phyloP scores from a whole-genome alignment of 495 filamentous ascomycete genomes.

The Lepidopterella palustris region DNA sequence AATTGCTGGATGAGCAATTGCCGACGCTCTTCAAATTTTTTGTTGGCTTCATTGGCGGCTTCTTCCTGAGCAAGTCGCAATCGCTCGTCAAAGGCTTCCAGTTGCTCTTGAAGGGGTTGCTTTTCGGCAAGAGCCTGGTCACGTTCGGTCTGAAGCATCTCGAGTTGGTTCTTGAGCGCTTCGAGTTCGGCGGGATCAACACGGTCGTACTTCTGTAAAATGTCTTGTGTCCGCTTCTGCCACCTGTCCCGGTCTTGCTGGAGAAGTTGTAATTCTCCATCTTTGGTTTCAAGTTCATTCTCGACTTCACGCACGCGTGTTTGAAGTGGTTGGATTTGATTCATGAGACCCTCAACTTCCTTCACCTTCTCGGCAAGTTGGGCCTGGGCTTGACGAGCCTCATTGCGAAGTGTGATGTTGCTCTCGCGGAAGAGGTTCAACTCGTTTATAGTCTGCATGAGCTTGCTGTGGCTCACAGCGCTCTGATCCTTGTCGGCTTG shows the following conservation, averaged over 20 bases:
- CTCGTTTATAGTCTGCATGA: conserved; percentile 90
- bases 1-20: conserved; percentile 51
- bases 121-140: conserved; percentile 57
- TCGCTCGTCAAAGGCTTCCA: conserved; percentile 47
- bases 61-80: conserved; percentile 47
- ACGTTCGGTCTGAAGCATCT: conserved; percentile 61
- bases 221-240: conserved; percentile 88
- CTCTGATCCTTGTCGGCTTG: conserved; percentile 64
- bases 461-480: conserved; percentile 70
- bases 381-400: conserved; percentile 69
- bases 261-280: conserved; percentile 77
- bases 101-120: conserved; percentile 51
- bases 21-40: conserved; percentile 42
- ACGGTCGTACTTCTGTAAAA: conserved; percentile 91
- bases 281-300: conserved; percentile 66
- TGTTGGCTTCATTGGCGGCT: conserved; percentile 15
- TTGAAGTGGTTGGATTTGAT: conserved; percentile 75
- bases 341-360: conserved; percentile 65
- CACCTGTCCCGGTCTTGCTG: conserved; percentile 84
- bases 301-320: conserved; percentile 71
- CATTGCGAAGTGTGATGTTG: conserved; percentile 76
- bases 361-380: conserved; percentile 66
- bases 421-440: conserved; percentile 92
- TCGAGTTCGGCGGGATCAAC: conserved; percentile 90
- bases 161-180: conserved; percentile 64